Percentiles rank a stretch among this genome's conserved stretches.
phyloP scores from a whole-genome alignment of 2,329 filamentous ascomycete species.

The Colletotrichum paranaense region DNA sequence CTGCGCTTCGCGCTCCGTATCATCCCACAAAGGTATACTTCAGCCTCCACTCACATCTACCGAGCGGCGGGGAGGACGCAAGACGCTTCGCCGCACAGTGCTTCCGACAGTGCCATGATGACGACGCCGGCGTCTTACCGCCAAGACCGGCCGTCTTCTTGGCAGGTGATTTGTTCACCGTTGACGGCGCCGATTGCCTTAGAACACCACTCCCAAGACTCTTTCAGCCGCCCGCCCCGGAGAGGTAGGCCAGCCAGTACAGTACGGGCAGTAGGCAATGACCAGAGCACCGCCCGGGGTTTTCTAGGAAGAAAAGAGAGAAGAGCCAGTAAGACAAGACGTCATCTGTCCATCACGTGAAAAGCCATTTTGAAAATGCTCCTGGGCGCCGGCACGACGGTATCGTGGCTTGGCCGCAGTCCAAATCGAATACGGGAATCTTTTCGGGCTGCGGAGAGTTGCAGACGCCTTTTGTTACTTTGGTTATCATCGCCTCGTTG shows the following conservation, averaged over 20 bases:
- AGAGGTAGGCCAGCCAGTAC: not conserved
- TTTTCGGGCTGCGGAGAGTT: not conserved
- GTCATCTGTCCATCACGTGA: not conserved
- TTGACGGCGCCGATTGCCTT: not conserved
- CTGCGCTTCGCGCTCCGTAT: not conserved
- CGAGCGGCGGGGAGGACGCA: not conserved
- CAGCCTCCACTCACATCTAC: not conserved
- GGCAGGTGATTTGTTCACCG: conserved; percentile 16
- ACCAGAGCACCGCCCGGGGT: too few relatives aligned
- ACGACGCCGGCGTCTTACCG: conserved; percentile 22
- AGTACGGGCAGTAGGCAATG: too few relatives aligned
- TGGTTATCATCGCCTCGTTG: not conserved
- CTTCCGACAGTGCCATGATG: conserved; percentile 21
- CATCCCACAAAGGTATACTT: not conserved
- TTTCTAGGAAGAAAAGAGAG: not conserved
- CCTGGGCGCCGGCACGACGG: not conserved
- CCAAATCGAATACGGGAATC: not conserved
- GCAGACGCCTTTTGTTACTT: not conserved
- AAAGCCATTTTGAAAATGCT: not conserved
- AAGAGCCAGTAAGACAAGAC: not conserved
- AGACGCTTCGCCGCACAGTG: conserved; percentile 9
- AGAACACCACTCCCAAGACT: not conserved
- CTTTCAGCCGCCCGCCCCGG: not conserved
- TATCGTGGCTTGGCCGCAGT: not conserved
- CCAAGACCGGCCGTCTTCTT: conserved; percentile 28